Conservation (phyloP, 78 protist species). For the Speleostelium caveatum region DNA sequence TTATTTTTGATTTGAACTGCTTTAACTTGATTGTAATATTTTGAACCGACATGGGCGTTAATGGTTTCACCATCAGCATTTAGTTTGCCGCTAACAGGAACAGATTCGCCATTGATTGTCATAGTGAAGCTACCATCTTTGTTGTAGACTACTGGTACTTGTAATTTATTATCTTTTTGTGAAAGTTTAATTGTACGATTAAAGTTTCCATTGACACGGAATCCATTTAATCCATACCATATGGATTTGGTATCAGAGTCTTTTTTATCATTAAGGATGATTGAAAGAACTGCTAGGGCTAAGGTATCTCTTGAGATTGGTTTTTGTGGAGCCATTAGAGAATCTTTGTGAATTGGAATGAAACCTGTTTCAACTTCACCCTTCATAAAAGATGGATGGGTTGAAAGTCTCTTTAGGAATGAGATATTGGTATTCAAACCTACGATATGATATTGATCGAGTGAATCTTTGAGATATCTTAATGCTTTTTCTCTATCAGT, state of each 20-base stretch:
- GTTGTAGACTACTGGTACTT: slow-evolving; percentile 38
- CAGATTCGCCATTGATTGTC: neutral
- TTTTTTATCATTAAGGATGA: slow-evolving; percentile 20
- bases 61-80: neutral
- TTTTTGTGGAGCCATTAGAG: slow-evolving; percentile 45
- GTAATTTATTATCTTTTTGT: slow-evolving; percentile 4
- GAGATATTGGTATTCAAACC: slow-evolving; percentile 87
- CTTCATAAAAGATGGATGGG: slow-evolving; percentile 76
- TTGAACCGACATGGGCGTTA: slow-evolving; percentile 27
- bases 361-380: slow-evolving; percentile 87
- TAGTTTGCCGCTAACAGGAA: slow-evolving; percentile 1
- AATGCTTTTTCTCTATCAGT: slow-evolving; percentile 72
- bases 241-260: neutral
- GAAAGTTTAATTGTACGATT: slow-evolving; percentile 23
- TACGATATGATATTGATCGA: slow-evolving; percentile 84
- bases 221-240: slow-evolving; percentile 7
- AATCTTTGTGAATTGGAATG: slow-evolving; percentile 73
- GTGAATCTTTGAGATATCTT: slow-evolving; percentile 47
- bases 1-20: slow-evolving; percentile 33
- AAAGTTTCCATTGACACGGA: slow-evolving; percentile 24
- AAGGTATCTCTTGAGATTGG: slow-evolving; percentile 27
- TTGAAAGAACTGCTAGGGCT: slow-evolving; percentile 15
- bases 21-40: slow-evolving; percentile 18
- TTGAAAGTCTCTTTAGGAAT: slow-evolving; percentile 68
- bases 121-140: slow-evolving; percentile 12